Evolutionary conservation across 1,284 basidiomycete genomes (phyloP).

Genomic region (Rhodotorula sp.): DNA sequence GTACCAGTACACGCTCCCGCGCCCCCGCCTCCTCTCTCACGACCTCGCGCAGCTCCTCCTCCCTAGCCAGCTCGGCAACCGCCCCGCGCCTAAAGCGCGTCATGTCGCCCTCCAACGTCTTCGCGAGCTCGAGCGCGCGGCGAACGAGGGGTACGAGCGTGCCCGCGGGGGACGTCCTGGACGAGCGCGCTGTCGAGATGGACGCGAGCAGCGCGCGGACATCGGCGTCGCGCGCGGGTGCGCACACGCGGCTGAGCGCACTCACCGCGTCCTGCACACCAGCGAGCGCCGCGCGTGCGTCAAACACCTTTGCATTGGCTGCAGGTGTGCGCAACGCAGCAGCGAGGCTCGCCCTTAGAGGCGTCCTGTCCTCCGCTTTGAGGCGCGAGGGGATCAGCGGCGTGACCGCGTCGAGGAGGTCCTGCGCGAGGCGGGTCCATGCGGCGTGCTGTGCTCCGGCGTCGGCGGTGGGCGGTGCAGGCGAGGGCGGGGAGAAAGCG

Average conservation of each 20-base stretch:
- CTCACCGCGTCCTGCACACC: conserved; percentile 50
- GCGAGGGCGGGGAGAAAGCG: conserved; percentile 38
- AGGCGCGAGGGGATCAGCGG: conserved; percentile 17
- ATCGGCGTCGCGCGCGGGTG: conserved; percentile 63
- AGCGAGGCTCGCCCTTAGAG: neutral
- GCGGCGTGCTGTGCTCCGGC: neutral
- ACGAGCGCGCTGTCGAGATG: conserved; percentile 13
- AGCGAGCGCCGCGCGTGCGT: neutral
- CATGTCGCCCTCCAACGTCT: conserved; percentile 66
- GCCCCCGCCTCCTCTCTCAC: conserved; percentile 59
- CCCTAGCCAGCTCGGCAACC: conserved; percentile 56
- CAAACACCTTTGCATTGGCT: neutral
- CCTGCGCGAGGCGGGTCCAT: neutral
- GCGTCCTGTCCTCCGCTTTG: neutral
- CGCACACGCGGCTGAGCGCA: conserved; percentile 62
- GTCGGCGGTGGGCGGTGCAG: neutral
- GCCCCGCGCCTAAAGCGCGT: conserved; percentile 62
- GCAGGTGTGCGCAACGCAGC: neutral
- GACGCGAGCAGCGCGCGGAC: conserved; percentile 56
- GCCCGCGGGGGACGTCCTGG: no score
- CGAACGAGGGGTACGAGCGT: conserved; percentile 56
- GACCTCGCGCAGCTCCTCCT: conserved; percentile 59
- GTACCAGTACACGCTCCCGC: conserved; percentile 58
- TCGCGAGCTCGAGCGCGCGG: conserved; percentile 58
- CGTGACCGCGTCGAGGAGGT: neutral